A percentile compares a stretch with the other conserved stretches of the same genome.
These are phyloP conservation scores for Saturnispora sanitii DNA, from an alignment of 805 yeast genomes.

Conservation along the genomic window DNA sequence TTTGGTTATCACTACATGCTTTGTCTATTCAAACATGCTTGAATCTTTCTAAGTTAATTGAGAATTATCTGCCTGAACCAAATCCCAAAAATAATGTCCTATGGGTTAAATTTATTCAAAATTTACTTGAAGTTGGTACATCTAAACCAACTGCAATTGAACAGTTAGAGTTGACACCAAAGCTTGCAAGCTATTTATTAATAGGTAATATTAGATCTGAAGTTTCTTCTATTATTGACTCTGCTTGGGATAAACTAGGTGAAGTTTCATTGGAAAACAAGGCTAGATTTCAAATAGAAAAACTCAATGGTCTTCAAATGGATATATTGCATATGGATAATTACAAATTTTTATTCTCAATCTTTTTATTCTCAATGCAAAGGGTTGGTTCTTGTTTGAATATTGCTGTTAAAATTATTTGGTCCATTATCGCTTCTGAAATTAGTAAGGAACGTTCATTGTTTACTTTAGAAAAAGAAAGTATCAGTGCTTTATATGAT, in stretches of 20 bases:
- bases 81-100: slow-evolving; percentile 31
- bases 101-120: slow-evolving; percentile 61
- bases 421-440: slow-evolving; percentile 66
- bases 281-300: slow-evolving; percentile 47
- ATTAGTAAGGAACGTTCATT: slow-evolving; percentile 47
- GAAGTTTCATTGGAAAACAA: slow-evolving; percentile 47
- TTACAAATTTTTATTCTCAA: slow-evolving; percentile 50
- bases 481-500: slow-evolving; percentile 54
- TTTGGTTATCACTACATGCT: slow-evolving; percentile 66
- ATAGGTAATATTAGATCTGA: slow-evolving; percentile 55
- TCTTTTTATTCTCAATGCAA: slow-evolving; percentile 62
- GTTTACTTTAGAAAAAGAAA: slow-evolving; percentile 51
- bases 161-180: slow-evolving; percentile 61
- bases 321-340: slow-evolving; percentile 47
- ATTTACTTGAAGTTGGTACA: slow-evolving; percentile 48
- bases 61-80: slow-evolving; percentile 40
- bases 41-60: slow-evolving; percentile 22
- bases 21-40: slow-evolving; percentile 29
- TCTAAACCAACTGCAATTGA: slow-evolving; percentile 63
- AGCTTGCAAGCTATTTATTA: slow-evolving; percentile 56
- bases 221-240: slow-evolving; percentile 43
- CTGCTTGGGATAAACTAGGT: slow-evolving; percentile 69
- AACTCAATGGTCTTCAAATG: slow-evolving; percentile 64
- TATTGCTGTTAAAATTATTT: slow-evolving; percentile 55
- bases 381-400: slow-evolving; percentile 49